Evolutionary conservation across 2,329 filamentous ascomycete species (phyloP).

Genomic region (Ophiocordyceps robertsii): DNA sequence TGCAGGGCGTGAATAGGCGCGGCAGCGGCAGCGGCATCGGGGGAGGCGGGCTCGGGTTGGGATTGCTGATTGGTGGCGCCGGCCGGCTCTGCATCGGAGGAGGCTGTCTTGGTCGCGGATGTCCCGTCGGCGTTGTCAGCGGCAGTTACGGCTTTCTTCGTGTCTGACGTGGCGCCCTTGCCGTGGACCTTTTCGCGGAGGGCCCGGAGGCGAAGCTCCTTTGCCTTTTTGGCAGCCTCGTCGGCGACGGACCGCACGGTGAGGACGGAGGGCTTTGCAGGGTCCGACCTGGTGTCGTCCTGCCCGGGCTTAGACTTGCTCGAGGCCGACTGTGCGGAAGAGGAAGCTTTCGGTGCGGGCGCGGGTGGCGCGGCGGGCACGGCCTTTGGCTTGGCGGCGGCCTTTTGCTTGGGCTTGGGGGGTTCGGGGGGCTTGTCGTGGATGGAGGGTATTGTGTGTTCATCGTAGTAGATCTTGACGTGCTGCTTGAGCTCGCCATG

Average conservation of each 20-base stretch:
- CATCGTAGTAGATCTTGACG: slow-evolving; percentile 55
- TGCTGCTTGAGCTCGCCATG: slow-evolving; percentile 89
- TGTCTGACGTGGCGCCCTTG: slow-evolving; percentile 17
- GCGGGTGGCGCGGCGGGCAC: slow-evolving; percentile 8
- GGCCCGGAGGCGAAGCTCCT: slow-evolving; percentile 40
- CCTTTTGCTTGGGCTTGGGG: slow-evolving; percentile 10
- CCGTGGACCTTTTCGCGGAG: slow-evolving; percentile 42
- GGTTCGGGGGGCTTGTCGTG: slow-evolving; percentile 34
- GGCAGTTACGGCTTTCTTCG: neutral
- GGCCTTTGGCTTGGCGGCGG: slow-evolving; percentile 10
- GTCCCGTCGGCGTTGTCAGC: neutral
- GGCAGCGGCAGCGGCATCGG: neutral
- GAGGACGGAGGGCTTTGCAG: slow-evolving; percentile 14
- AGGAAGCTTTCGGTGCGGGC: slow-evolving; percentile 5
- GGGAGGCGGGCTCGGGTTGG: too few species aligned
- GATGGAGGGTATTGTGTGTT: slow-evolving; percentile 43
- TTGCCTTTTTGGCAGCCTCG: slow-evolving; percentile 52
- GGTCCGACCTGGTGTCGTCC: slow-evolving; percentile 1
- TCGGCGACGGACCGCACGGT: slow-evolving; percentile 44
- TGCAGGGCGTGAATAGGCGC: slow-evolving; percentile 15
- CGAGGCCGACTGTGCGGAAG: slow-evolving; percentile 11
- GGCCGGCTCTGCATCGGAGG: neutral
- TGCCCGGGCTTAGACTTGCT: slow-evolving; percentile 1
- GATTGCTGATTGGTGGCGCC: too few species aligned
- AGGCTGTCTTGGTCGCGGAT: neutral